Percentiles rank a stretch among this genome's conserved stretches.
Evolutionary conservation across 2,329 filamentous ascomycete genomes (phyloP).

Genomic region (Fusarium sp.): DNA sequence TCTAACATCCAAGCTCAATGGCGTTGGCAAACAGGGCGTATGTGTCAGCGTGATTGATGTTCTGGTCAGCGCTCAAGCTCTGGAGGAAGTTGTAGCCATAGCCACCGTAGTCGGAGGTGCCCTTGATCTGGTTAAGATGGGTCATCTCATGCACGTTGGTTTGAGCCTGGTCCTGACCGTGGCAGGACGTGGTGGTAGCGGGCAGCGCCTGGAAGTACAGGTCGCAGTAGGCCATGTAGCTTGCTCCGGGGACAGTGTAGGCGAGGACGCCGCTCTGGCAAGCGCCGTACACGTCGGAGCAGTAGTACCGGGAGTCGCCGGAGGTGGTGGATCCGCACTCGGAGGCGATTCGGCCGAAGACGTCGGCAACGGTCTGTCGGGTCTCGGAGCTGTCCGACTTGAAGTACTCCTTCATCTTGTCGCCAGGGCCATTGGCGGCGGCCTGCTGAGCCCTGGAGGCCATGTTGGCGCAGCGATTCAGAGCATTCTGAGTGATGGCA

Average conservation of each 20-base stretch:
- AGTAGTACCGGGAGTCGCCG: conserved; percentile 67
- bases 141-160: conserved; percentile 76
- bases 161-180: conserved; percentile 73
- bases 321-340: conserved; percentile 66
- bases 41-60: conserved; percentile 74
- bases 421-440: conserved; percentile 60
- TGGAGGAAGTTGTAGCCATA: conserved; percentile 67
- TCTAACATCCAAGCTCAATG: conserved; percentile 51
- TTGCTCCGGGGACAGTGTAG: conserved; percentile 67
- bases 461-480: conserved; percentile 65
- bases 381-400: conserved; percentile 63
- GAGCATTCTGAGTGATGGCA: conserved; percentile 60
- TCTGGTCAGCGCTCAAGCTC: conserved; percentile 59
- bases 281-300: conserved; percentile 66
- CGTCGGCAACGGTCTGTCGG: conserved; percentile 62
- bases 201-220: conserved; percentile 69
- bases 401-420: conserved; percentile 72
- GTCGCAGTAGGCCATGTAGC: conserved; percentile 72
- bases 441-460: conserved; percentile 65
- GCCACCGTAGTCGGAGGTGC: conserved; percentile 69
- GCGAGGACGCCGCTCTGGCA: conserved; percentile 67
- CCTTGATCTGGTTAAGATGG: conserved; percentile 68
- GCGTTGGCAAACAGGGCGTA: conserved; percentile 44
- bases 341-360: conserved; percentile 62
- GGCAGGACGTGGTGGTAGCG: conserved; percentile 63